These are phyloP conservation scores for Phialemoniopsis sp. DNA, from an alignment of 2,329 filamentous ascomycete species.

Conservation along the genomic window DNA sequence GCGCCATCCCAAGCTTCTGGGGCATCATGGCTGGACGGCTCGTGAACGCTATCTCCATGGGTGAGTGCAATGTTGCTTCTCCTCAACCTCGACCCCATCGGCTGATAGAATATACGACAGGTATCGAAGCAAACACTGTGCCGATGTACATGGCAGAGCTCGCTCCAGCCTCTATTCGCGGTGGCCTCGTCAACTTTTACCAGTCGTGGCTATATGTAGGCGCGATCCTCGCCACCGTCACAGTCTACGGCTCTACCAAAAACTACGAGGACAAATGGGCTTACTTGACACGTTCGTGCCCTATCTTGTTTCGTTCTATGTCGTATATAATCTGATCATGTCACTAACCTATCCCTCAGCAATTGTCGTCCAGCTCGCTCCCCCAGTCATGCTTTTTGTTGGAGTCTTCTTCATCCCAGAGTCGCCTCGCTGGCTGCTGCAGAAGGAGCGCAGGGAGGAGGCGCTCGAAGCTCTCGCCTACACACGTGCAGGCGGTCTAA, in stretches of 20 bases:
- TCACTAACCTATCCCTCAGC: not conserved
- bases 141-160: slow-evolving; percentile 1
- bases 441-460: not conserved
- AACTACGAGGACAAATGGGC: no score
- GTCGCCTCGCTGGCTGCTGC: slow-evolving; percentile 5
- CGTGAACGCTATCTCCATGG: slow-evolving; percentile 6
- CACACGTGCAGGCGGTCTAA: slow-evolving; percentile 1
- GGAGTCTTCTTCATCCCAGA: slow-evolving; percentile 4
- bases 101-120: no score
- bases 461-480: not conserved
- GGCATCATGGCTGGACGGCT: slow-evolving; percentile 6
- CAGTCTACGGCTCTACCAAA: slow-evolving; percentile 3
- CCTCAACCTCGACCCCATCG: no score
- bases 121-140: not conserved
- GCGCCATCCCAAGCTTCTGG: slow-evolving; percentile 7
- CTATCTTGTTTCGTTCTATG: no score
- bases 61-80: no score
- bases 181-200: slow-evolving; percentile 1
- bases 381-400: slow-evolving; percentile 2
- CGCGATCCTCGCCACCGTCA: not conserved
- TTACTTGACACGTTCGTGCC: no score
- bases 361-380: slow-evolving; percentile 3
- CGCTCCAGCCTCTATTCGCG: not conserved
- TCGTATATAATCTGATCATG: no score
- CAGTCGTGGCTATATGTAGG: not conserved